Evolutionary conservation across 2,329 filamentous ascomycete species (phyloP).

Genomic region (Orbilia quercus): DNA sequence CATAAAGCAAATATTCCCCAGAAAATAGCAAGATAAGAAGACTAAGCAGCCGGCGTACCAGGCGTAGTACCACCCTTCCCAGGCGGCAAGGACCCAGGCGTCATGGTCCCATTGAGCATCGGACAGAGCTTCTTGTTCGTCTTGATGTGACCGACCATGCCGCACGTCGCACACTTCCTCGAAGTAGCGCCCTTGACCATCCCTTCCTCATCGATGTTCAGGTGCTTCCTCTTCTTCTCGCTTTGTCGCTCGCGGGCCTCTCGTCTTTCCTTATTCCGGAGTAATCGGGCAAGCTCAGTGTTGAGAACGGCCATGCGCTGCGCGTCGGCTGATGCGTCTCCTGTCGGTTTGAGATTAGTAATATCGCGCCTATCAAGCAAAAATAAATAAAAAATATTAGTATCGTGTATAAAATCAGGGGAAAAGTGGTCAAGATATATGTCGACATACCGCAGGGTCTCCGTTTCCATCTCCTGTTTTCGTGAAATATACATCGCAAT

Average conservation of each 20-base stretch:
- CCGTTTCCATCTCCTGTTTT: slow-evolving; percentile 76
- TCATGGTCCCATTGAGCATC: slow-evolving; percentile 57
- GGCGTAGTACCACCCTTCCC: slow-evolving; percentile 19
- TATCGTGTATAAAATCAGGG: too few relatives aligned
- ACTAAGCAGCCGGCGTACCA: slow-evolving; percentile 30
- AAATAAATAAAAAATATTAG: neutral
- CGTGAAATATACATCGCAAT: slow-evolving; percentile 88
- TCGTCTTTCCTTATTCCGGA: slow-evolving; percentile 90
- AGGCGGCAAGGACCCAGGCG: slow-evolving; percentile 20
- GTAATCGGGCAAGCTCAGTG: slow-evolving; percentile 80
- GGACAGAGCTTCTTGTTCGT: slow-evolving; percentile 61
- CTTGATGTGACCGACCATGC: slow-evolving; percentile 89
- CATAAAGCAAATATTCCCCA: too few relatives aligned
- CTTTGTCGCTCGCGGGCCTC: slow-evolving; percentile 76
- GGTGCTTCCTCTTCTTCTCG: slow-evolving; percentile 58
- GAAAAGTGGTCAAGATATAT: neutral
- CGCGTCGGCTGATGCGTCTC: slow-evolving; percentile 59
- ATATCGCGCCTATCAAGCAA: slow-evolving; percentile 44
- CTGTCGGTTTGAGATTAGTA: slow-evolving; percentile 60
- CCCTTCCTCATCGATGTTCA: slow-evolving; percentile 56
- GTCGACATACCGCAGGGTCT: slow-evolving; percentile 75
- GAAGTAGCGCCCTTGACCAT: slow-evolving; percentile 67
- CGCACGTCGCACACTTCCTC: slow-evolving; percentile 97
- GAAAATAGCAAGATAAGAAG: too few relatives aligned
- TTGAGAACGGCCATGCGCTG: slow-evolving; percentile 58